phyloP scores from a whole-genome alignment of 805 yeast species.

The Wickerhamomyces mucosus region DNA sequence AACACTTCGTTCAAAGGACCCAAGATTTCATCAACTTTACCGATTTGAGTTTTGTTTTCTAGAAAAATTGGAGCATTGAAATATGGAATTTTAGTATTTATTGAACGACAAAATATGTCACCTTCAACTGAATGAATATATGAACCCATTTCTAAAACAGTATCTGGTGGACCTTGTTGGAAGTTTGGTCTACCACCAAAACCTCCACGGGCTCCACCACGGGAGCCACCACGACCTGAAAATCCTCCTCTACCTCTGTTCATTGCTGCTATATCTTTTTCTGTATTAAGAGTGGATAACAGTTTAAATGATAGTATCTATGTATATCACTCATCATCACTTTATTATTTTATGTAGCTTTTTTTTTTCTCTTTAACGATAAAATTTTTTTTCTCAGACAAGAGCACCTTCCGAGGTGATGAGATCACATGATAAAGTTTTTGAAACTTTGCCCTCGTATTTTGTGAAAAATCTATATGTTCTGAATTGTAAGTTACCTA shows the following conservation, averaged over 20 bases:
- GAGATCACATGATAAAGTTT: not conserved
- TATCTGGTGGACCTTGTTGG: constrained; percentile 94
- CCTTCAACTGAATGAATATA: constrained; percentile 93
- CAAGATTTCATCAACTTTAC: constrained; percentile 95
- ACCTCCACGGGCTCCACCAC: constrained; percentile 45
- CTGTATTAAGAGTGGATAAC: not conserved
- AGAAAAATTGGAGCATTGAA: constrained; percentile 97
- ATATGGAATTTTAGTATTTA: constrained; percentile 90
- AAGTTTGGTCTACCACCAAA: constrained; percentile 53
- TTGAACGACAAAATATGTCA: constrained; percentile 92
- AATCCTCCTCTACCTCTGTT: constrained; percentile 44
- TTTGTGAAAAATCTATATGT: too few relatives aligned
- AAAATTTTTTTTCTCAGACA: not conserved
- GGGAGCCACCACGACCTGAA: constrained; percentile 59
- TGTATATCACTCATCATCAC: not conserved
- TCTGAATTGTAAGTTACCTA: too few relatives aligned
- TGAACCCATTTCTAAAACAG: constrained; percentile 89
- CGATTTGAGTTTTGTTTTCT: constrained; percentile 92
- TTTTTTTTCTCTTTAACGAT: not conserved
- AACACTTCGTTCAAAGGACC: constrained; percentile 98
- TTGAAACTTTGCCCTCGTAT: not conserved
- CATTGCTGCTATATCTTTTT: constrained; percentile 19
- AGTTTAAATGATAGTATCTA: not conserved
- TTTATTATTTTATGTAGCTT: not conserved
- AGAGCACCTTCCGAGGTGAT: not conserved